Evolutionary conservation across 73 alveolate species (phyloP).

Genomic region (Paramecium caudatum): DNA sequence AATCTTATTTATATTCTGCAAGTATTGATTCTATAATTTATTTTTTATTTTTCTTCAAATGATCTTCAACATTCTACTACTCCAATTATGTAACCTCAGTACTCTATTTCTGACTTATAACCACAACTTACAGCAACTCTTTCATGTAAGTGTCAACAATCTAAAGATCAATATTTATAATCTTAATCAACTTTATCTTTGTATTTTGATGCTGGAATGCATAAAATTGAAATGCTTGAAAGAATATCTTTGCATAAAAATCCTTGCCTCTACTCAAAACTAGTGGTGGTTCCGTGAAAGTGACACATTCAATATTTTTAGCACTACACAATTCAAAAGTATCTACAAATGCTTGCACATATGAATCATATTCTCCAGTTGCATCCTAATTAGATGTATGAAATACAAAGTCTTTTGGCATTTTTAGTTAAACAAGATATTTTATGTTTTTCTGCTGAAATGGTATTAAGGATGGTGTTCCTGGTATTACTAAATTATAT

Average conservation of each 20-base stretch:
- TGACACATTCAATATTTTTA: neutral
- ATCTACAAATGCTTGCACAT: neutral
- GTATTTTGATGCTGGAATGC: neutral
- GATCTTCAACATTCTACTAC: too few species aligned
- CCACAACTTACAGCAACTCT: neutral
- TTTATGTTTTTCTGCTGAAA: neutral
- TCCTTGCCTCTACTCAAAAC: neutral
- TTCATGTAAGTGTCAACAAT: slow-evolving; percentile 2
- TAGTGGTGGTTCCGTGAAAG: neutral
- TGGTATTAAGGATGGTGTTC: neutral
- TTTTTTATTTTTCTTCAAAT: too few species aligned
- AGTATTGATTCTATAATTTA: too few species aligned
- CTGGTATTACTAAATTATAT: neutral
- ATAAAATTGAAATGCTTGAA: neutral
- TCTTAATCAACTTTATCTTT: neutral
- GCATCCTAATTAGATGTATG: neutral
- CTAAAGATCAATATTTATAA: neutral
- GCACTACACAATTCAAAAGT: neutral
- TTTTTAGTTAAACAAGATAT: neutral
- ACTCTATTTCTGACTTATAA: neutral
- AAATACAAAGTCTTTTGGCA: neutral
- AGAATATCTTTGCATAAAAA: neutral
- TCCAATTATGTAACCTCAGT: too few species aligned
- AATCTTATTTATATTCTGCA: too few species aligned
- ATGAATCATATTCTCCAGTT: neutral